These are phyloP conservation scores for Nannizzia gypsea DNA, from an alignment of 2,329 filamentous ascomycete genomes.

Conservation along the genomic window DNA sequence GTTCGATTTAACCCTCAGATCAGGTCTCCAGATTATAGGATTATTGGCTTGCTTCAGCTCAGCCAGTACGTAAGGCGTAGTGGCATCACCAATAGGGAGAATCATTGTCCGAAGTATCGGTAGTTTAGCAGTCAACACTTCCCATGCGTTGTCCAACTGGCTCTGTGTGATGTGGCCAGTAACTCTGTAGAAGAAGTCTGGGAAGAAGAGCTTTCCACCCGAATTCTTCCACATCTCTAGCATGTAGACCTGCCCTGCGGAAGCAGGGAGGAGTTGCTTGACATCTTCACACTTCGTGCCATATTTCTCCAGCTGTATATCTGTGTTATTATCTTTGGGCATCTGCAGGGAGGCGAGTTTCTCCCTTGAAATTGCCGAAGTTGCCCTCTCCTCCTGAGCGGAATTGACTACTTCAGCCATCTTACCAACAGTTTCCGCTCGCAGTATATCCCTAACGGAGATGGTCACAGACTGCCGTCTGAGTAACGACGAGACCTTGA, in stretches of 20 bases:
- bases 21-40: slow-evolving; percentile 23
- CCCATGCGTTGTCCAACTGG: slow-evolving; percentile 50
- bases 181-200: slow-evolving; percentile 55
- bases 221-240: slow-evolving; percentile 63
- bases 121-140: slow-evolving; percentile 41
- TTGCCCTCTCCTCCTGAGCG: slow-evolving; percentile 8
- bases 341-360: slow-evolving; percentile 24
- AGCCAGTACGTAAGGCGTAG: slow-evolving; percentile 52
- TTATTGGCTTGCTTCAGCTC: slow-evolving; percentile 36
- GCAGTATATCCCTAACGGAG: slow-evolving; percentile 59
- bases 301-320: slow-evolving; percentile 26
- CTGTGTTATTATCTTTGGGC: not conserved
- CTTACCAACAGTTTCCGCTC: slow-evolving; percentile 49
- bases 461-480: slow-evolving; percentile 50
- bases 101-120: slow-evolving; percentile 61
- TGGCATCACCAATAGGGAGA: slow-evolving; percentile 37
- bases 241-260: slow-evolving; percentile 72
- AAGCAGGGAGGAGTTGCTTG: slow-evolving; percentile 53
- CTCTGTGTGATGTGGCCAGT: slow-evolving; percentile 27
- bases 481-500: slow-evolving; percentile 65
- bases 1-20: slow-evolving; percentile 16
- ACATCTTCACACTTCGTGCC: slow-evolving; percentile 38
- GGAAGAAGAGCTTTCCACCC: slow-evolving; percentile 56
- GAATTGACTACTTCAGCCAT: slow-evolving; percentile 42
- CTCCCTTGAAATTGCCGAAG: slow-evolving; percentile 14